A percentile compares a stretch with the other conserved stretches of the same genome.
phyloP scores from a whole-genome alignment of 176 grass and related monocot genomes.

The Pharus latifolius region DNA sequence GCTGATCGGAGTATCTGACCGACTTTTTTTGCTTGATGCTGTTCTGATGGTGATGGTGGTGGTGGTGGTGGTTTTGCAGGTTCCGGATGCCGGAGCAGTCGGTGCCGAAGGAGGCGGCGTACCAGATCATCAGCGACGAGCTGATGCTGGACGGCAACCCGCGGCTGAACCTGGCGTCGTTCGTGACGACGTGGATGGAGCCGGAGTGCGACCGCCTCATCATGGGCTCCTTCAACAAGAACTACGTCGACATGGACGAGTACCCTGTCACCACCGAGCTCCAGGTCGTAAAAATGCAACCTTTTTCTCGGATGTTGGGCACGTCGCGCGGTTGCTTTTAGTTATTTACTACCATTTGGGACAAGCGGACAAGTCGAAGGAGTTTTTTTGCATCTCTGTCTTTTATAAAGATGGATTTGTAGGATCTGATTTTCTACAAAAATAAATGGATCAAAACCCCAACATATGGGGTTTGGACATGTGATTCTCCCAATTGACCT shows the following conservation, averaged over 20 bases:
- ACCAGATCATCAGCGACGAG: slow-evolving; percentile 84
- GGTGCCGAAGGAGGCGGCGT: slow-evolving; percentile 61
- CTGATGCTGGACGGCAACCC: slow-evolving; percentile 81
- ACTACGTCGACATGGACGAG: slow-evolving; percentile 79
- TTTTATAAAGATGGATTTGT: neutral
- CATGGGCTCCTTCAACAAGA: slow-evolving; percentile 49
- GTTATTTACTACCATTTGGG: no score
- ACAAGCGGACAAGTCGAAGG: neutral
- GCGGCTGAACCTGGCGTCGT: slow-evolving; percentile 54
- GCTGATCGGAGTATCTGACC: neutral
- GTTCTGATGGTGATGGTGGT: neutral
- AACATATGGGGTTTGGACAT: no score
- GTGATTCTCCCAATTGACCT: no score
- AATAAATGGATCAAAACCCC: no score
- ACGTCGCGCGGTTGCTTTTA: neutral
- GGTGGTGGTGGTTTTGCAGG: slow-evolving; percentile 19
- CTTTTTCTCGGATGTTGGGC: neutral
- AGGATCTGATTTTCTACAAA: no score
- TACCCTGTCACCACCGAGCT: slow-evolving; percentile 77
- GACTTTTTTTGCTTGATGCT: neutral
- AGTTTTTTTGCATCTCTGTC: neutral
- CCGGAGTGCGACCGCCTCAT: slow-evolving; percentile 80
- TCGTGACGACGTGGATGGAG: slow-evolving; percentile 89
- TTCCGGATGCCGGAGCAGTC: slow-evolving; percentile 44
- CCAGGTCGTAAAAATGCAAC: slow-evolving; percentile 22